Evolutionary conservation across 1,139 yeast species (phyloP).

Genomic region (Komagataea norvegica): DNA sequence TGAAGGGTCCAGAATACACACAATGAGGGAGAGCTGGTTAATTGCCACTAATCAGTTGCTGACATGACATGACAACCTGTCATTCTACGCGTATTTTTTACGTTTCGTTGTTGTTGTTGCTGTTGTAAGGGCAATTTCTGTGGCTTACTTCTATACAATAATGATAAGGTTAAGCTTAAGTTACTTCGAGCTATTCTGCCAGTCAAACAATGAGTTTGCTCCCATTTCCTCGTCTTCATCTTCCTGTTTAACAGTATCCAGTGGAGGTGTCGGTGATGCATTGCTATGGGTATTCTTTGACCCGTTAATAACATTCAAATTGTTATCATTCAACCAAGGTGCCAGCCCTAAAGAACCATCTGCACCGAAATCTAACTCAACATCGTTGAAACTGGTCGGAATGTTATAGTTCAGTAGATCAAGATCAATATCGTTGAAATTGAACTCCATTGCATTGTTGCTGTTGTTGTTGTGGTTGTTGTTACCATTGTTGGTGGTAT

Average conservation of each 20-base stretch:
- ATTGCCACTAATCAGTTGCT: no score
- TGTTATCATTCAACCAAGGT: constrained; percentile 38
- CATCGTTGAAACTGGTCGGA: constrained; percentile 13
- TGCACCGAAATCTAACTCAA: constrained; percentile 44
- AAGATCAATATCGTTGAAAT: constrained; percentile 8
- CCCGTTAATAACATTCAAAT: constrained; percentile 1
- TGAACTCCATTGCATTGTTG: constrained; percentile 1
- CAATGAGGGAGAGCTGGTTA: no score
- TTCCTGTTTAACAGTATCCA: constrained; percentile 1
- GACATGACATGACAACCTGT: no score
- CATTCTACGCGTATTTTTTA: no score
- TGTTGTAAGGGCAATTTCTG: no score
- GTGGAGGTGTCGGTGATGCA: neutral
- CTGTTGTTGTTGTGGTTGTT: constrained; percentile 4
- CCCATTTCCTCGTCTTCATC: constrained; percentile 2
- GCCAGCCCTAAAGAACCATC: constrained; percentile 66
- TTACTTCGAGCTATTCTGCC: constrained; percentile 21
- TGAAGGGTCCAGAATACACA: no score
- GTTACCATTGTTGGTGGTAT: neutral
- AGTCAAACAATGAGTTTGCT: constrained; percentile 21
- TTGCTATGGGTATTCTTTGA: neutral
- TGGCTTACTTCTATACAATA: no score
- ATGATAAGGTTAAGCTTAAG: no score
- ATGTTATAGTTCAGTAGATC: constrained; percentile 10
- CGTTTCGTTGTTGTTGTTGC: no score